Conservation (phyloP, 2,329 filamentous ascomycete species). For the Sporothrix globosa region DNA sequence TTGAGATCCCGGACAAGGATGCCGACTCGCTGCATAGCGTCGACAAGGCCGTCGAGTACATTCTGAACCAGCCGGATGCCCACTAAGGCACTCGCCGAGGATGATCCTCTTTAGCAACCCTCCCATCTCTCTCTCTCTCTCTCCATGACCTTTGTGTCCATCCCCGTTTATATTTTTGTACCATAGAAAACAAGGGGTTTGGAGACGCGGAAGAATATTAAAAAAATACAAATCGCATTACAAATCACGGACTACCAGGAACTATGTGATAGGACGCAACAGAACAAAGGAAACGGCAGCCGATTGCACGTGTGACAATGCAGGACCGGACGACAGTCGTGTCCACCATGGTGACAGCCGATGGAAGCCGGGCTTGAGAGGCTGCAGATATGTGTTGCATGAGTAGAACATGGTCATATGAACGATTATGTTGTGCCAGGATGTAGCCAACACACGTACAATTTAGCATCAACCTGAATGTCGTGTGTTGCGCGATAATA, state of each 20-base stretch:
- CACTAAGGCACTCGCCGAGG: conserved; percentile 51
- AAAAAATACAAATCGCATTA: conserved; percentile 1
- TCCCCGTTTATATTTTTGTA: neutral
- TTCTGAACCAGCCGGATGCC: conserved; percentile 89
- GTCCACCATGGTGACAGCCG: neutral
- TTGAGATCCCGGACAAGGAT: conserved; percentile 98
- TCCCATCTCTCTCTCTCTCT: neutral
- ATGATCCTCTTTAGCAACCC: no score
- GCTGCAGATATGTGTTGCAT: no score
- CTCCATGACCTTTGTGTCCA: neutral
- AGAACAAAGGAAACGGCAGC: neutral
- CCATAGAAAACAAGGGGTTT: neutral
- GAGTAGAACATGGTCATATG: no score
- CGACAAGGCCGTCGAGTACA: conserved; percentile 93
- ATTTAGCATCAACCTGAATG: no score
- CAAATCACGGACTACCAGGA: neutral
- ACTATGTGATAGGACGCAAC: neutral
- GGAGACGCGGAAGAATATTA: neutral
- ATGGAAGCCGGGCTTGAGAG: neutral
- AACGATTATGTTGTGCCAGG: no score
- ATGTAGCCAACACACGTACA: no score
- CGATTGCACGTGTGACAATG: neutral
- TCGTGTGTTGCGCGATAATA: no score
- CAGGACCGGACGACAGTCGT: neutral
- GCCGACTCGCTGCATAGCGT: conserved; percentile 94